phyloP scores from a whole-genome alignment of 345 rosid species.

The Tarenaya hassleriana region DNA sequence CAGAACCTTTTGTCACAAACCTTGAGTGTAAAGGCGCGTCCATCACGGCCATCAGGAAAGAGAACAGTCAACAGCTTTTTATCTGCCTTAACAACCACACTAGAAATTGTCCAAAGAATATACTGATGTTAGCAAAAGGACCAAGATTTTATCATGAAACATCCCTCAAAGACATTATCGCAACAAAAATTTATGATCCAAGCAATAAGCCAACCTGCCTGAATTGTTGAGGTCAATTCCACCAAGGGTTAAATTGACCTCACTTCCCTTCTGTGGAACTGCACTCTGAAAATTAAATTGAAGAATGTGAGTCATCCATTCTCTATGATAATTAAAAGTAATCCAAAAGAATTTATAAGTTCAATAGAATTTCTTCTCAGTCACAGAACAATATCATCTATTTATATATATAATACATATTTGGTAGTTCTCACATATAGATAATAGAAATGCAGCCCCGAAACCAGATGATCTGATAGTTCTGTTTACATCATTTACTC shows the following conservation, averaged over 20 bases:
- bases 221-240: slow-evolving; percentile 99
- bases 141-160: slow-evolving; percentile 7
- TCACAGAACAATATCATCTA: too few species aligned
- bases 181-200: slow-evolving; percentile 19
- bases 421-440: too few species aligned
- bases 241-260: slow-evolving; percentile 74
- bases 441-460: too few species aligned
- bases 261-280: slow-evolving; percentile 58
- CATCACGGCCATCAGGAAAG: slow-evolving; percentile 95
- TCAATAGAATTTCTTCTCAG: too few species aligned
- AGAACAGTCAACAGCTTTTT: slow-evolving; percentile 92
- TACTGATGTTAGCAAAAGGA: slow-evolving; percentile 27
- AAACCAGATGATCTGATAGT: too few species aligned
- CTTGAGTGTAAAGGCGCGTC: slow-evolving; percentile 95
- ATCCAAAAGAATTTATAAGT: too few species aligned
- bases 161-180: slow-evolving; percentile 7
- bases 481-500: too few species aligned
- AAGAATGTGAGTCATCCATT: slow-evolving; percentile 12
- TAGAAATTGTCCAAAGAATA: slow-evolving; percentile 32
- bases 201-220: slow-evolving; percentile 95
- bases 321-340: slow-evolving; percentile 1
- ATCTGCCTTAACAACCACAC: slow-evolving; percentile 94
- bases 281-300: slow-evolving; percentile 44
- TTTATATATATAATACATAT: too few species aligned
- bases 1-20: slow-evolving; percentile 30